Percentiles rank a stretch among this genome's conserved stretches.
These are phyloP conservation scores for Skeletonema costatum DNA, from an alignment of 108 stramenopile species.

Conservation along the genomic window DNA sequence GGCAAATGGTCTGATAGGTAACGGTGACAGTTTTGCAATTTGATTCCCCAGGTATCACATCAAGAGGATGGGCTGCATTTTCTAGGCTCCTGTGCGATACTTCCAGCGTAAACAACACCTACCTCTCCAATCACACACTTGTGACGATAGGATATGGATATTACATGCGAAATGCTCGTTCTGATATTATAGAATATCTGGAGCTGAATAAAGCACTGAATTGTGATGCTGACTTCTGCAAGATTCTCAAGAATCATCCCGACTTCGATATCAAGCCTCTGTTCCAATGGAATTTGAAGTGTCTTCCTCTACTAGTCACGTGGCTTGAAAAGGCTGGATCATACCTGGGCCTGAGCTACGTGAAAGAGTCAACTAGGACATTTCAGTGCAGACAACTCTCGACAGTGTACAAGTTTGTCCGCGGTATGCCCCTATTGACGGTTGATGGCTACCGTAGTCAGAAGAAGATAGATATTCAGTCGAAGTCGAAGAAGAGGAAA, in stretches of 20 bases:
- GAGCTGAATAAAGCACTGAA: background rate
- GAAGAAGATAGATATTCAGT: too few relatives aligned
- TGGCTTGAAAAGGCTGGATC: background rate
- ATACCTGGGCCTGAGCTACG: background rate
- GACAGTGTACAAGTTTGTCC: background rate
- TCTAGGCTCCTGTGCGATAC: constrained; percentile 11
- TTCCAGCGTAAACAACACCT: constrained; percentile 15
- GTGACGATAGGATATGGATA: background rate
- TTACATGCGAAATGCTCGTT: background rate
- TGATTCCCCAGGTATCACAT: too few relatives aligned
- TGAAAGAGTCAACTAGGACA: background rate
- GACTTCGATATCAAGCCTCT: background rate
- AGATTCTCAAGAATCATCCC: background rate
- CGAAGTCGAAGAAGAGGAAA: too few relatives aligned
- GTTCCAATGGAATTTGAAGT: background rate
- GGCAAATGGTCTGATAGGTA: background rate
- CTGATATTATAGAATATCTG: background rate
- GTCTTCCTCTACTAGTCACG: background rate
- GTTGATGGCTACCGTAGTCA: background rate
- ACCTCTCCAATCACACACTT: constrained; percentile 17
- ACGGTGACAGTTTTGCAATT: background rate
- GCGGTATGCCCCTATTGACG: background rate
- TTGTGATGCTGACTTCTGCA: background rate
- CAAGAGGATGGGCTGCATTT: background rate
- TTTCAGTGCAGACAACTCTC: background rate